Conservation (phyloP, 768 basidiomycete species). For the Boletus eberwhitei region DNA sequence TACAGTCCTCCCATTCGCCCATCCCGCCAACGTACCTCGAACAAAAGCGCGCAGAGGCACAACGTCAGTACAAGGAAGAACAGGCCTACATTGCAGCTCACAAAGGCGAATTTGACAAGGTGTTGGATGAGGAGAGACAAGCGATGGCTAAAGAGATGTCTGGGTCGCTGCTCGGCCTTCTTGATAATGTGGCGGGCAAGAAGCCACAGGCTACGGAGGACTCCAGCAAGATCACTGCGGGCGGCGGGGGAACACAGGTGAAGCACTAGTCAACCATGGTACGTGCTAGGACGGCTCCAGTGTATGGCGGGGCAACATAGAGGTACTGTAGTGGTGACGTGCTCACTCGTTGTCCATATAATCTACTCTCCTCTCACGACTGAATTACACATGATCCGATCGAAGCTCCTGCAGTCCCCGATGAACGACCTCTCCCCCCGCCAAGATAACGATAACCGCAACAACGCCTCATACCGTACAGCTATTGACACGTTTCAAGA, state of each 20-base stretch:
- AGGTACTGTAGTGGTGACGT: slow-evolving; percentile 6
- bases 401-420: not conserved
- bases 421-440: not conserved
- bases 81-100: slow-evolving; percentile 49
- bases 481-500: not conserved
- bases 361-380: slow-evolving; percentile 1
- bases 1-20: slow-evolving; percentile 27
- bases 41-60: slow-evolving; percentile 49
- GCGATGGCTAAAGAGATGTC: slow-evolving; percentile 47
- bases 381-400: not conserved
- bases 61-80: slow-evolving; percentile 50
- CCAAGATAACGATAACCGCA: not conserved
- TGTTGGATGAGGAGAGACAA: slow-evolving; percentile 51
- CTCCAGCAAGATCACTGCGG: slow-evolving; percentile 4
- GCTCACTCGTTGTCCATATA: slow-evolving; percentile 1
- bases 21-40: slow-evolving; percentile 51
- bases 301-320: not conserved
- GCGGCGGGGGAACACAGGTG: slow-evolving; percentile 10
- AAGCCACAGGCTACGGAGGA: slow-evolving; percentile 12
- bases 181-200: slow-evolving; percentile 24
- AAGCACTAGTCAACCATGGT: not conserved
- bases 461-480: too few relatives aligned
- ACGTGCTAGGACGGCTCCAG: not conserved
- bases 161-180: slow-evolving; percentile 37
- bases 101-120: slow-evolving; percentile 47